Evolutionary conservation across 768 basidiomycete species (phyloP), one percentile per base, ranked within the genome.

Genomic region (Phylloporus scabripes): DNA sequence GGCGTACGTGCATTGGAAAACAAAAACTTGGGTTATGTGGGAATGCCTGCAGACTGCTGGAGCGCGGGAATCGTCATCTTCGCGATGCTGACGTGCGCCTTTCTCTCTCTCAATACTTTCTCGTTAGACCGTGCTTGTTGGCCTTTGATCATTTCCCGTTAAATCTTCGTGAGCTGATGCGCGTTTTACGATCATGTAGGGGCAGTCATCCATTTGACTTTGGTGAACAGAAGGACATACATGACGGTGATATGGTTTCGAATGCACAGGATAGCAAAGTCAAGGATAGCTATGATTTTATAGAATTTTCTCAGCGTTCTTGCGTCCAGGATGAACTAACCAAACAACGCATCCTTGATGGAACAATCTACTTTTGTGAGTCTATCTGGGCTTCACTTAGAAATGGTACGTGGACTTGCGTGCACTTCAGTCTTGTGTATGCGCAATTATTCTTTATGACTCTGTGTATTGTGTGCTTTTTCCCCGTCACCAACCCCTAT

Each of bases 21-120:
- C 55, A 83, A 83, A 56, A 74, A 87, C 50, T 66, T 87, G 37
- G 81, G 85, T 44, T 90, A 89, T 56, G 66, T 75, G 28, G 87
- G 87, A 17, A 85, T 91, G 83, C 86, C 88, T n/a, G 78, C 88
- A 3, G 90, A 92, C 65, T 92, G 89, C 59, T 92, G 90, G 90
- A 90, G 89, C 56, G 79, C 85, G 11, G 90, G 90, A 5, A 78
- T 91, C 5, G 81, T 87, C 45, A 68, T 92, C 45, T 91, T 83
- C 54, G 81, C 89, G 48, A 92, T 92, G 87, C 71, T 92, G 42
- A 77, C 79, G 90, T 92, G 69, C 52, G 87, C 75, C 29, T 37
- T 46, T 44, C 31, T 32, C 26, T 52, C n/a, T 33, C 39, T 31
- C 11, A 2, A 29, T 26, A 4, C 24, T 21, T n/a, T 20, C 55